Percentiles rank a stretch among this genome's conserved stretches.
phyloP scores from a whole-genome alignment of 306 rosid genomes.

The Vicia sativa region DNA sequence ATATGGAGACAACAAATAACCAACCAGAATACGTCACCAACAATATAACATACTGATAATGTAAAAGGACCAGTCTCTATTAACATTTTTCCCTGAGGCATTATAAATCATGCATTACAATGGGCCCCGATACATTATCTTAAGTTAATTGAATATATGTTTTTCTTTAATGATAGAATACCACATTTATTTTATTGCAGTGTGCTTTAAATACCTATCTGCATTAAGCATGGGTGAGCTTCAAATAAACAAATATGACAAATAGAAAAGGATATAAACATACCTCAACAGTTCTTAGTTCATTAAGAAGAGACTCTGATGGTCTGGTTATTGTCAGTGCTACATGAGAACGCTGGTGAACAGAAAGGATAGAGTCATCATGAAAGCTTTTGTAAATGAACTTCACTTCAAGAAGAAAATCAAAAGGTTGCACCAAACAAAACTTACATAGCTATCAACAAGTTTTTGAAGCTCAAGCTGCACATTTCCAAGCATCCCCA shows the following conservation, averaged over 20 bases:
- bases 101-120: conserved; percentile 14
- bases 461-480: conserved; percentile 86
- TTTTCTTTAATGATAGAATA: conserved; percentile 13
- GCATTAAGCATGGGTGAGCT: neutral
- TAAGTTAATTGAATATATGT: conserved; percentile 10
- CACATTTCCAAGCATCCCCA: conserved; percentile 70
- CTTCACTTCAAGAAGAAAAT: conserved; percentile 20
- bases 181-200: conserved; percentile 1
- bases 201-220: neutral
- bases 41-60: conserved; percentile 1
- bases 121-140: conserved; percentile 25
- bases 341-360: conserved; percentile 76
- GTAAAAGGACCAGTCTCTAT: neutral
- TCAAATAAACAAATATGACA: neutral
- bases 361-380: conserved; percentile 43
- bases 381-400: conserved; percentile 28
- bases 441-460: conserved; percentile 81
- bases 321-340: conserved; percentile 76
- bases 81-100: conserved; percentile 14
- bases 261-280: conserved; percentile 35
- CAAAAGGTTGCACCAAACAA: conserved; percentile 36
- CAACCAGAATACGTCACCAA: neutral
- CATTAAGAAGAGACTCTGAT: conserved; percentile 90
- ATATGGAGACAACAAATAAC: conserved; percentile 3
- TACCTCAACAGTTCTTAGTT: conserved; percentile 91